Base-by-base conservation (phyloP, 257 asterid species). In the Ajuga chamaepitys region DNA sequence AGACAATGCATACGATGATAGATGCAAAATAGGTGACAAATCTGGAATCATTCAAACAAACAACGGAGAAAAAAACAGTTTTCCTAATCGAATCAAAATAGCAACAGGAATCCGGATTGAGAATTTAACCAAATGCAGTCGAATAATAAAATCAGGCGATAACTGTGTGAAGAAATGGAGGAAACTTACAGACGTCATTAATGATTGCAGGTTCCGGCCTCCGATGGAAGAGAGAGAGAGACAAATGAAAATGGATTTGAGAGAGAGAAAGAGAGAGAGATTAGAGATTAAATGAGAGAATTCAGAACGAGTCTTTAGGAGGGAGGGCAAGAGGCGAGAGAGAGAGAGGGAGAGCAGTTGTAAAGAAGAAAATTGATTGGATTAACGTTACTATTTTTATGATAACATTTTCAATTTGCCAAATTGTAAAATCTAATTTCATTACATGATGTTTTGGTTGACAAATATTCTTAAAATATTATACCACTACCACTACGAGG, bases 101-200 rank as follows among this genome's bases (percentile, higher is more conserved):
- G 35, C 37, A 21, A 18, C 1, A 47, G 26, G 9, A 37, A 57
- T 11, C 9, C 51, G 20, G 70, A 24, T 68, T 47, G 14, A 38
- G 37, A 34, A 34, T 24, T 40, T 7, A 28, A 61, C 67, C 50
- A 55, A 14, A 45, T 11, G 9, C 48, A 32, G 37, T 42, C 42
- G 11, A 22, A 67, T 30, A 20, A 8, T 48, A 47, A 50, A 62
- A 4, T 37, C 38, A 3, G 1, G 10, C 18, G 17, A 8, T 26
- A 32, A 47, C 50, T 6, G 13, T 2, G 26, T 0, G 18, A 0
- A 21, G 2, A 45, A 0, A 65, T 52, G 71, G 66, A 20, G 25
- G 25, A 34, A 71, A 78, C 96, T 78, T 67, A 88, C 94, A 76
- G 94, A 75, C 84, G 80, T 73, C 88, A 78, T 80, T 64, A 61